Evolutionary conservation across 495 filamentous ascomycete genomes (phyloP).

Genomic region (Extremus antarcticus): DNA sequence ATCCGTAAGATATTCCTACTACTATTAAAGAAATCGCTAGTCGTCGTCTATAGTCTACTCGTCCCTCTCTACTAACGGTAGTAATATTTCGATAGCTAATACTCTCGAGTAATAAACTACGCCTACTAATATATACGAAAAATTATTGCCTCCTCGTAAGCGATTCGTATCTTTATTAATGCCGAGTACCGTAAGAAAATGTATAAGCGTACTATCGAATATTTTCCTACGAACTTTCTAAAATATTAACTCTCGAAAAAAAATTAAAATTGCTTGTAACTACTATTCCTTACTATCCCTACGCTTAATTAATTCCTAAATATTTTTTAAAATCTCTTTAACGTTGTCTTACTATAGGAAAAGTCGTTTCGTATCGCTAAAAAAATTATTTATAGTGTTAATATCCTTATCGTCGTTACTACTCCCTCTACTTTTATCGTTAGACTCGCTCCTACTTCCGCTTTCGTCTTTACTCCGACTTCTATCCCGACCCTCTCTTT

Average conservation of each 20-base stretch:
- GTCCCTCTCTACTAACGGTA: constrained; percentile 4
- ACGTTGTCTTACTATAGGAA: background rate
- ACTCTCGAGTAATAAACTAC: background rate
- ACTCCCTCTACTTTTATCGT: background rate
- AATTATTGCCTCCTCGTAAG: background rate
- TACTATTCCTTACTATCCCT: background rate
- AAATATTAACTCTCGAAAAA: background rate
- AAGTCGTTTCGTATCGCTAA: background rate
- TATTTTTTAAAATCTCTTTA: background rate
- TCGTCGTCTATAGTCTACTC: background rate
- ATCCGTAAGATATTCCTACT: too few relatives aligned
- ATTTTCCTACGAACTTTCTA: background rate
- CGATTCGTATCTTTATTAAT: background rate
- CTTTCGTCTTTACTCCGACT: too few relatives aligned
- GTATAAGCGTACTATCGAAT: background rate
- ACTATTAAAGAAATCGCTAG: too few relatives aligned
- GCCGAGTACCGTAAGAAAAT: background rate
- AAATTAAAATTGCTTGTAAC: background rate
- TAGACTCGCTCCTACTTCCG: too few relatives aligned
- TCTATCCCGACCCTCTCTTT: too few relatives aligned
- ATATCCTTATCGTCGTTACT: background rate
- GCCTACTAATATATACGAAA: too few relatives aligned
- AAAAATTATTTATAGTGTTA: background rate
- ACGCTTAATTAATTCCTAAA: background rate
- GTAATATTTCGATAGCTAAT: background rate